These are phyloP conservation scores for Elsinoe perseae DNA, from an alignment of 2,329 filamentous ascomycete species.

Conservation along the genomic window DNA sequence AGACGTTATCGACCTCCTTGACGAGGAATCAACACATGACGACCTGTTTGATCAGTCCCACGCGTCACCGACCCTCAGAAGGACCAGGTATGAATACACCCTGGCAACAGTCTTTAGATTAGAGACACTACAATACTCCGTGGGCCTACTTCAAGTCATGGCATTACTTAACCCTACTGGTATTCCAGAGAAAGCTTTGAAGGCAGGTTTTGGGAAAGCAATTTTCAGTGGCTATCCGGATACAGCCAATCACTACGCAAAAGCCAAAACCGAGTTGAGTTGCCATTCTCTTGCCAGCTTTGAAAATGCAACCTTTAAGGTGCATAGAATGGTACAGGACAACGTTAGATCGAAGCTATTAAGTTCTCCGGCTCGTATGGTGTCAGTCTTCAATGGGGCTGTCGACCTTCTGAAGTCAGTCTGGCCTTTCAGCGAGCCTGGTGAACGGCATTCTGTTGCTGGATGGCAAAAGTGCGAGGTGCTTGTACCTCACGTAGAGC, in stretches of 20 bases:
- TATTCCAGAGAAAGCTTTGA: background rate
- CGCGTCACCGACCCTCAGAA: background rate
- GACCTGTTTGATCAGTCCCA: background rate
- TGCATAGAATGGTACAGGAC: too few species aligned
- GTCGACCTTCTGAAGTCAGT: too few species aligned
- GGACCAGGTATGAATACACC: background rate
- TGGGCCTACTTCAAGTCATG: background rate
- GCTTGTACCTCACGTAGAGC: too few species aligned
- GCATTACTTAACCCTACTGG: background rate
- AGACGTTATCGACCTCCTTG: background rate
- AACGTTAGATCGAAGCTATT: too few species aligned
- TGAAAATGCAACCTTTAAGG: too few species aligned
- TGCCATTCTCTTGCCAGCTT: too few species aligned
- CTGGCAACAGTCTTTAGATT: background rate
- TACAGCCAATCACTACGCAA: background rate
- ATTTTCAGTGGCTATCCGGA: background rate
- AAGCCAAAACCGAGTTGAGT: too few species aligned
- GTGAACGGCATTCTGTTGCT: too few species aligned
- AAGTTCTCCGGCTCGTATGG: too few species aligned
- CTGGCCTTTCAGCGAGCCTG: too few species aligned
- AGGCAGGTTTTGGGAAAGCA: background rate
- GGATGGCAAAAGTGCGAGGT: too few species aligned
- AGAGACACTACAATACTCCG: background rate
- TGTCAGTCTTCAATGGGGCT: too few species aligned
- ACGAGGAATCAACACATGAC: background rate